phyloP scores from a whole-genome alignment of 148 eudicot species.

The Oxyria digyna region DNA sequence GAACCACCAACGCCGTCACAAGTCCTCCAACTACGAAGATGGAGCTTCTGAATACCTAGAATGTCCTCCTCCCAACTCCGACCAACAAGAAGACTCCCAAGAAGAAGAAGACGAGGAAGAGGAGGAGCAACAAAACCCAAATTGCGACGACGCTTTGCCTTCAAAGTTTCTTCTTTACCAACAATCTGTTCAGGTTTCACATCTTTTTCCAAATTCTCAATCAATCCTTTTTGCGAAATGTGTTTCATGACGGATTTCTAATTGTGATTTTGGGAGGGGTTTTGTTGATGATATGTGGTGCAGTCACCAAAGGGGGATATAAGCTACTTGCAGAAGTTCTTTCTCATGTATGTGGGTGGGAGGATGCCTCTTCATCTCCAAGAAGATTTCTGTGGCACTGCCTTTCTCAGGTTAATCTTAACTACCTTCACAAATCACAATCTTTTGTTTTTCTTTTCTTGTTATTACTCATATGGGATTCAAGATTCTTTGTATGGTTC shows the following conservation, averaged over 20 bases:
- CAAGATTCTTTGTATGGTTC: neutral
- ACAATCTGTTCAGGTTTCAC: slow-evolving; percentile 80
- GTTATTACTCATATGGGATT: neutral
- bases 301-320: slow-evolving; percentile 99
- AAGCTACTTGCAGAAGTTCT: slow-evolving; percentile 91
- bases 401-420: slow-evolving; percentile 56
- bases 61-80: slow-evolving; percentile 14
- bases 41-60: slow-evolving; percentile 18
- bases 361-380: slow-evolving; percentile 87
- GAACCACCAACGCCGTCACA: slow-evolving; percentile 20
- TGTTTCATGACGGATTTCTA: neutral
- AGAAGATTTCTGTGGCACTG: slow-evolving; percentile 99
- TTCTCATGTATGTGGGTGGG: slow-evolving; percentile 92
- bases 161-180: slow-evolving; percentile 85
- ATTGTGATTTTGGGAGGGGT: neutral
- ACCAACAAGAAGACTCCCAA: slow-evolving; percentile 17
- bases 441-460: neutral
- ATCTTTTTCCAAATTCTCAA: neutral
- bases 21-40: slow-evolving; percentile 18
- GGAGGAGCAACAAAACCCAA: slow-evolving; percentile 11
- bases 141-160: slow-evolving; percentile 19
- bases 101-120: slow-evolving; percentile 22
- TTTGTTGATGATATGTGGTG: slow-evolving; percentile 9
- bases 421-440: neutral
- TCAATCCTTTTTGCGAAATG: neutral